Evolutionary conservation across 352 stramenopile genomes (phyloP).

Genomic region (Globisporangium megalacanthum): DNA sequence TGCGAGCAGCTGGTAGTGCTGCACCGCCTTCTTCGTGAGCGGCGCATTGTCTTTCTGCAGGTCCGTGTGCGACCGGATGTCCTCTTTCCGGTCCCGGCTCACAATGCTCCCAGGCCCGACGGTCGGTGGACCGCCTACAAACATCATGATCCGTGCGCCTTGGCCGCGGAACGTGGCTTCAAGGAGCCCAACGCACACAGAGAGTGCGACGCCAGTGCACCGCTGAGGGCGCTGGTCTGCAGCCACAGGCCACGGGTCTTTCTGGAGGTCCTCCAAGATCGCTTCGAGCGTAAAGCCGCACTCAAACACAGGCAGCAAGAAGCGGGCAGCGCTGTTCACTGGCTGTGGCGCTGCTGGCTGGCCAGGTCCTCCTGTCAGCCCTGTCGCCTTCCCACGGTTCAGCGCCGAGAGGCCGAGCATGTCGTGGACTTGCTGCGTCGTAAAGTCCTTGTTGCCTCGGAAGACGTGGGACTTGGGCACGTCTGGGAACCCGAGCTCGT

Average conservation of each 20-base stretch:
- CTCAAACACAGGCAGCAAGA: slow-evolving; percentile 96
- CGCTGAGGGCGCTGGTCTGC: slow-evolving; percentile 94
- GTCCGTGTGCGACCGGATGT: slow-evolving; percentile 97
- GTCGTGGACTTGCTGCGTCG: slow-evolving; percentile 93
- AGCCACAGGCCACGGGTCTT: slow-evolving; percentile 97
- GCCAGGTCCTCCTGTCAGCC: slow-evolving; percentile 27
- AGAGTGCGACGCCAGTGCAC: slow-evolving; percentile 96
- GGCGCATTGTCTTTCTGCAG: slow-evolving; percentile 94
- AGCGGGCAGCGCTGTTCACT: slow-evolving; percentile 87
- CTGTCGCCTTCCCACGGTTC: slow-evolving; percentile 42
- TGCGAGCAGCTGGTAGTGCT: slow-evolving; percentile 95
- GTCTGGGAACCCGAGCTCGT: slow-evolving; percentile 96
- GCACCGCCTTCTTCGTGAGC: slow-evolving; percentile 92
- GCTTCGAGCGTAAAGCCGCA: slow-evolving; percentile 96
- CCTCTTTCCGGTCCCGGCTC: slow-evolving; percentile 92
- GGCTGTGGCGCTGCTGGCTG: slow-evolving; percentile 61
- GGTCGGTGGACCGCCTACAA: slow-evolving; percentile 96
- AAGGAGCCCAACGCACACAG: slow-evolving; percentile 94
- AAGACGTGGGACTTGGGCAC: slow-evolving; percentile 98
- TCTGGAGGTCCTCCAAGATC: slow-evolving; percentile 97
- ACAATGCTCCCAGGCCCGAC: slow-evolving; percentile 96
- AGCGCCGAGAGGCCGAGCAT: slow-evolving; percentile 90
- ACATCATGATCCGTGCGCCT: slow-evolving; percentile 97
- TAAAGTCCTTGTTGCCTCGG: slow-evolving; percentile 98
- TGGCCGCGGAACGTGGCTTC: slow-evolving; percentile 94